phyloP scores from a whole-genome alignment of 2,329 filamentous ascomycete species.

The Fusarium sp. region DNA sequence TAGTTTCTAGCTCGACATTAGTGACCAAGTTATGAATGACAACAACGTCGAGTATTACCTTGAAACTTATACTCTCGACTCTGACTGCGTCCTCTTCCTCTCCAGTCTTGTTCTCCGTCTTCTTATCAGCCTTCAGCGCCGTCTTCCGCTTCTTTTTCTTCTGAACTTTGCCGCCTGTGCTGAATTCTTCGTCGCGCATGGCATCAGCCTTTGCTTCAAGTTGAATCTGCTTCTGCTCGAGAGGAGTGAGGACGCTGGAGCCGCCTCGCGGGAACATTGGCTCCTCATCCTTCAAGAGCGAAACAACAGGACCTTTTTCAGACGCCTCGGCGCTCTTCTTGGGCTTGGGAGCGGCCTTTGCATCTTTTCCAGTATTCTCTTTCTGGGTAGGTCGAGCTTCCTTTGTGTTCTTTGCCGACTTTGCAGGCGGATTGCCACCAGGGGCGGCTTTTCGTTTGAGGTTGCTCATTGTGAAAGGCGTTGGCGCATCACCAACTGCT shows the following conservation, averaged over 20 bases:
- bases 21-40: conserved; percentile 22
- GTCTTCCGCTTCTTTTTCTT: conserved; percentile 67
- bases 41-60: conserved; percentile 63
- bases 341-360: conserved; percentile 48
- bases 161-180: conserved; percentile 55
- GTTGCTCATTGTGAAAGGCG: conserved; percentile 59
- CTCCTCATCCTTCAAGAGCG: conserved; percentile 77
- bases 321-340: conserved; percentile 45
- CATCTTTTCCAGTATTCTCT: conserved; percentile 46
- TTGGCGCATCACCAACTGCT: conserved; percentile 43
- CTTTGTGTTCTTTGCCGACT: conserved; percentile 58
- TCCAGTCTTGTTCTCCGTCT: conserved; percentile 54
- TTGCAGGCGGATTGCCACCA: conserved; percentile 58
- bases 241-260: conserved; percentile 85
- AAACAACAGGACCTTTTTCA: conserved; percentile 51
- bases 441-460: conserved; percentile 68
- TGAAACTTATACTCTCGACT: conserved; percentile 89
- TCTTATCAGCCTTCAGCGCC: conserved; percentile 62
- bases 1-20: conserved; percentile 68
- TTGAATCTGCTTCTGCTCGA: conserved; percentile 96
- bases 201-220: conserved; percentile 93
- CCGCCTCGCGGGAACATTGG: conserved; percentile 92
- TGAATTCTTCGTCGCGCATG: conserved; percentile 81
- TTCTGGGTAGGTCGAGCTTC: conserved; percentile 60
- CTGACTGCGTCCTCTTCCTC: conserved; percentile 67